Evolutionary conservation across 2,329 filamentous ascomycete species (phyloP).

Genomic region (Ophiostoma ips): DNA sequence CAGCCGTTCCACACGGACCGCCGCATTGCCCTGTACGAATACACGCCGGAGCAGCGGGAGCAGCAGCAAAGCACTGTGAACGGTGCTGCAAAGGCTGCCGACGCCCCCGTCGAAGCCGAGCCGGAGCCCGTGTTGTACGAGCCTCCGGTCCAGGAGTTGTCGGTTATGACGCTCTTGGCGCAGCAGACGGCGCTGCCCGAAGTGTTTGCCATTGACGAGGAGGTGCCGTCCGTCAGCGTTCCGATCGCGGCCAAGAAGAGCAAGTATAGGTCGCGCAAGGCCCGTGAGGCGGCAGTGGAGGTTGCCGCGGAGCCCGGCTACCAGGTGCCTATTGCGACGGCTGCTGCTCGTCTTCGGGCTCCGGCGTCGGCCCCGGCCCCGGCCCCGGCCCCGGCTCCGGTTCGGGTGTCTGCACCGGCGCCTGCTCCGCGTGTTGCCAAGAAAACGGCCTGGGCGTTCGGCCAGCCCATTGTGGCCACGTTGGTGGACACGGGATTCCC

Average conservation of each 20-base stretch:
- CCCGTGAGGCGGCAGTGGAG: not conserved
- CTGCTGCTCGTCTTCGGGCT: no score
- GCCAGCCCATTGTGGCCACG: constrained; percentile 35
- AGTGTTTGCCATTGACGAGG: not conserved
- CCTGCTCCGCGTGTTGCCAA: not conserved
- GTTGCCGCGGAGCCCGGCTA: not conserved
- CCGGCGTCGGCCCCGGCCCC: not conserved
- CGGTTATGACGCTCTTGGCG: constrained; percentile 1
- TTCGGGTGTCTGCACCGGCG: not conserved
- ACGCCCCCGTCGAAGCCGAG: not conserved
- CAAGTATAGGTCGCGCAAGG: not conserved
- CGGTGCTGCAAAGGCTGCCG: constrained; percentile 13
- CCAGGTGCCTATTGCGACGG: not conserved
- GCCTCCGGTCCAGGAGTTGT: not conserved
- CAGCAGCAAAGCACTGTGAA: constrained; percentile 20
- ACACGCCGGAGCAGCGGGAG: not conserved
- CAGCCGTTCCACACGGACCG: constrained; percentile 91
- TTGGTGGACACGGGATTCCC: constrained; percentile 40
- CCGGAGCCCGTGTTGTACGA: not conserved
- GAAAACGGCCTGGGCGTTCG: constrained; percentile 42
- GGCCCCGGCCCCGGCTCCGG: not conserved
- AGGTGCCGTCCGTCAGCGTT: not conserved
- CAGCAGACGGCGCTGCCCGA: constrained; percentile 22
- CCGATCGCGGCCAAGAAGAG: not conserved
- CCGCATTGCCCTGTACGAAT: constrained; percentile 65